Conservation (phyloP, 148 eudicot genomes). For the Suaeda aralocaspica region DNA sequence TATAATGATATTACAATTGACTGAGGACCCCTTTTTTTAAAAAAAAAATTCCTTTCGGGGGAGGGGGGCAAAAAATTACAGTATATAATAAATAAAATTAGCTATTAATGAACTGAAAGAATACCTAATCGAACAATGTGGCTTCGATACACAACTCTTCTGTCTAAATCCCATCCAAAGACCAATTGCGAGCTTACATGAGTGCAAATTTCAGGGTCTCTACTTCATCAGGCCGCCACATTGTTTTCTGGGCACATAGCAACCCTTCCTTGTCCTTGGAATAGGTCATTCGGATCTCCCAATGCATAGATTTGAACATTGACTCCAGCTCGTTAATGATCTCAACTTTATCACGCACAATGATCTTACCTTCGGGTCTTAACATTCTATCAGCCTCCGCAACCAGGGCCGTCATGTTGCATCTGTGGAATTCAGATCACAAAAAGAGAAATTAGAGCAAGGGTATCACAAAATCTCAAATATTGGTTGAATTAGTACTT, state of each 20-base stretch:
- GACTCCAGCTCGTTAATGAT: conserved; percentile 44
- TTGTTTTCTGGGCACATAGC: conserved; percentile 54
- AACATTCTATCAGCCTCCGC: conserved; percentile 59
- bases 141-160: neutral
- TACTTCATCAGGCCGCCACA: conserved; percentile 54
- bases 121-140: conserved; percentile 19
- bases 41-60: neutral
- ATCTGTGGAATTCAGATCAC: conserved; percentile 26
- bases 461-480: neutral
- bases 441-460: neutral
- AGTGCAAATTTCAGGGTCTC: conserved; percentile 49
- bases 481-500: neutral
- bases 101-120: conserved; percentile 19
- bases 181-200: conserved; percentile 13
- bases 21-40: neutral
- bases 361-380: conserved; percentile 59
- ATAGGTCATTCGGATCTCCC: conserved; percentile 54
- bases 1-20: conserved; percentile 13
- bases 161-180: neutral
- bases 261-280: conserved; percentile 61
- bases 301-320: conserved; percentile 48
- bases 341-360: conserved; percentile 53
- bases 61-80: conserved; percentile 18
- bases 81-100: conserved; percentile 16
- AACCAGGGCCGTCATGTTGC: conserved; percentile 47